These are phyloP conservation scores for Coniosporium tulheliwenetii DNA, from an alignment of 2,329 filamentous ascomycete genomes.

Conservation along the genomic window DNA sequence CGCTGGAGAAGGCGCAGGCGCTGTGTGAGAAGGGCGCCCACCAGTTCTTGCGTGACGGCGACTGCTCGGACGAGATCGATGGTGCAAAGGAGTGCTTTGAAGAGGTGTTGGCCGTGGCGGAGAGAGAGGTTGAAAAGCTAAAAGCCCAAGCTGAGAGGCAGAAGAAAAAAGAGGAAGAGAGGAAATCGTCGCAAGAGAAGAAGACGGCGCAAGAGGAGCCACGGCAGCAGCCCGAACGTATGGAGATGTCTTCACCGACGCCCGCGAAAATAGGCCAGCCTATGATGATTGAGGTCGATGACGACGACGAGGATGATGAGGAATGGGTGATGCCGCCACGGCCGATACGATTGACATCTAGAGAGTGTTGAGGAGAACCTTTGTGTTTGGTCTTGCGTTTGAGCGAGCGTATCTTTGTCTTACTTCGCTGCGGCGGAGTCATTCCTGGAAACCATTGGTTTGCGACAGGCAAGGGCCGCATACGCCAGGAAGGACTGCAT, in stretches of 20 bases:
- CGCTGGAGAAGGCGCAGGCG: conserved; percentile 62
- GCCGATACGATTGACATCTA: conserved; percentile 12
- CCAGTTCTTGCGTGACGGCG: conserved; percentile 74
- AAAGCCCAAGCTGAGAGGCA: conserved; percentile 21
- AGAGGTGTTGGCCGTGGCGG: conserved; percentile 41
- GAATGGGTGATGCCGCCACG: conserved; percentile 18
- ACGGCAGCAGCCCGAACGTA: conserved; percentile 3
- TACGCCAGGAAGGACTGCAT: too few relatives aligned
- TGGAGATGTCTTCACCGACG: neutral
- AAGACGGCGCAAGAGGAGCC: neutral
- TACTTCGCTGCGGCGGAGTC: too few relatives aligned
- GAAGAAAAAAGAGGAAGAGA: neutral
- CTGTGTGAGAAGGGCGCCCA: conserved; percentile 79
- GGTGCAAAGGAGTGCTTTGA: conserved; percentile 51
- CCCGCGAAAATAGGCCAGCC: conserved; percentile 5
- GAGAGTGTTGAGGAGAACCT: too few relatives aligned
- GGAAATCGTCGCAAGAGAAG: conserved; percentile 1
- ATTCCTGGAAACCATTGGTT: too few relatives aligned
- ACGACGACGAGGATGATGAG: conserved; percentile 16
- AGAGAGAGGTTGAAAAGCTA: neutral
- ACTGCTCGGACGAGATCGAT: conserved; percentile 62
- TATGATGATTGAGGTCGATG: conserved; percentile 19
- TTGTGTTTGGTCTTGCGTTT: too few relatives aligned
- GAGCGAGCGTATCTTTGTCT: too few relatives aligned
- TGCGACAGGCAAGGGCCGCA: too few relatives aligned